Conservation (phyloP, 495 filamentous ascomycete species). For the Amphirosellinia nigrospora region DNA sequence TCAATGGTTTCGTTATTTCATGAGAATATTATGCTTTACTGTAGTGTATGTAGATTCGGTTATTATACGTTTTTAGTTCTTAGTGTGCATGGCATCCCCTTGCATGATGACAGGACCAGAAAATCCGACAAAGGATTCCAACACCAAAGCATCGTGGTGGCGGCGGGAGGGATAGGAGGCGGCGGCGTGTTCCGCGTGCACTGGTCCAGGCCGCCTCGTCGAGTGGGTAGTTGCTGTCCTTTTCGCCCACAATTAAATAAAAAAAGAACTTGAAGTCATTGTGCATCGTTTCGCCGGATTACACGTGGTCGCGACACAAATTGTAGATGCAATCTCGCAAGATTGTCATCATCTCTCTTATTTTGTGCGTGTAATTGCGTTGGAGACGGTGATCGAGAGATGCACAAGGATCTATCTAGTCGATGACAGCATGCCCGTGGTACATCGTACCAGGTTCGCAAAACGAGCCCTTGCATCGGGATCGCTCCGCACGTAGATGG, state of each 20-base stretch:
- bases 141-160: slow-evolving; percentile 1
- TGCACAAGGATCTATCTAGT: background rate
- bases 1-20: slow-evolving; percentile 18
- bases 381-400: background rate
- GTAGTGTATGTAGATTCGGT: background rate
- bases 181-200: slow-evolving; percentile 1
- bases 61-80: background rate
- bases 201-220: background rate
- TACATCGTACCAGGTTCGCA: slow-evolving; percentile 9
- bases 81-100: slow-evolving; percentile 3
- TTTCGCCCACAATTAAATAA: background rate
- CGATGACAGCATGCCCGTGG: slow-evolving; percentile 14
- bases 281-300: background rate
- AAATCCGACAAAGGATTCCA: slow-evolving; percentile 21
- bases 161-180: background rate
- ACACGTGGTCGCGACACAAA: slow-evolving; percentile 19
- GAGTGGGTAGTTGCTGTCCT: background rate
- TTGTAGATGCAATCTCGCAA: background rate
- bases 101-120: slow-evolving; percentile 16
- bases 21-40: background rate
- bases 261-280: slow-evolving; percentile 12
- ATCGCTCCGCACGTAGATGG: slow-evolving; percentile 8
- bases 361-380: background rate
- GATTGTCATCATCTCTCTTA: slow-evolving; percentile 5
- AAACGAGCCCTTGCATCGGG: slow-evolving; percentile 16